Evolutionary conservation across 768 basidiomycete species (phyloP), one percentile per base, ranked within the genome.

Genomic region (Leucosporidium scottii): DNA sequence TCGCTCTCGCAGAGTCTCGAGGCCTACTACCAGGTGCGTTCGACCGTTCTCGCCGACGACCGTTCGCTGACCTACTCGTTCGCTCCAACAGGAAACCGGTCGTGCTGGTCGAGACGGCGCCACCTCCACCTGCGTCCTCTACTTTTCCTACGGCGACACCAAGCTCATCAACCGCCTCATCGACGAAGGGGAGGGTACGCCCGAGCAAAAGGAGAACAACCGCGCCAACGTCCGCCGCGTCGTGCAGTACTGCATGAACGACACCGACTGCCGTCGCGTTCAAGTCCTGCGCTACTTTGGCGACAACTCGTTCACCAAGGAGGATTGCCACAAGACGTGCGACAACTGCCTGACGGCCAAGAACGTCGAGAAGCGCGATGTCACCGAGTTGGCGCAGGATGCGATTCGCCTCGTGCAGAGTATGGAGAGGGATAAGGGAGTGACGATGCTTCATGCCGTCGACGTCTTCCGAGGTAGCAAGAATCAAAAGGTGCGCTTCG

Each of bases 61-160:
- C 49, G 48, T 13, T 65, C 54, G 57, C 65, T 59, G 15, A 36
- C 54, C 89, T 2, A 90, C 90, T 75, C 21, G 6, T 21, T 23
- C 93, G 92, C n/a, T 10, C 12, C 10, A 21, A 75, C 92, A 98
- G 80, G 96, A 99, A 80, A 98, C 94, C 0, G 96, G 96, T 9
- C 86, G 96, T 65, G 96, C 93, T 23, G 96, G 96, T 8, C 85
- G 96, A 66, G 96, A 99, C 75, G 91, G 91, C 7, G 77, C 83
- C 72, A 83, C 85, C 2, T 87, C 96, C 0, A 85, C 88, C 60
- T 99, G 96, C 78, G 78, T 96, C 18, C 83, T 98, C 17, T 92
- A 85, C 77, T 96, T 86, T 77, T 75, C 80, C 2, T 87, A 79
- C 55, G 74, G 66, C 56, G 77, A 78, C 61, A 72, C 74, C 39